Base-by-base conservation (phyloP, 257 asterid species). In the Primulina tabacum region DNA sequence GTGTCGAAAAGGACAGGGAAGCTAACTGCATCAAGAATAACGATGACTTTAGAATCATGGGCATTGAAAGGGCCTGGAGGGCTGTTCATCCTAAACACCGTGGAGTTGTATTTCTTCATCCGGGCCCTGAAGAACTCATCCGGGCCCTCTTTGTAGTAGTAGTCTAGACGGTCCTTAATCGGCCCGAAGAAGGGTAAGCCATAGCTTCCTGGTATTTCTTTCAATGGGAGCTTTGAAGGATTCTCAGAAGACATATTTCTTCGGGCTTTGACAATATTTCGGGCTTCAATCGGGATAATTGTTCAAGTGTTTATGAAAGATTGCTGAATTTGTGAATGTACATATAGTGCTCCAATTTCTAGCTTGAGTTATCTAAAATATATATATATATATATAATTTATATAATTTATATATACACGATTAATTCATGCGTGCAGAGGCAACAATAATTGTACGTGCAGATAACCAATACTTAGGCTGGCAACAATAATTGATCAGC, bases 11-110 rank as follows among this genome's bases (percentile, higher is more conserved):
- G 81, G 14, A 67, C 30, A 0, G 76, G 81, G 50, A 82, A 82
- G 68, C 81, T 78, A 34, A 61, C 66, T 62, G 53, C 75, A 59
- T 75, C 79, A n/a, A 75, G 79, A 17, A 75, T 64, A 37, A 64
- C 81, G 0, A 86, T 28, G 4, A 84, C 92, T 38, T 64, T 80
- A 0, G 92, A 57, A 18, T 84, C 21, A 0, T 60, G n/a, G 34
- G 88, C 80, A 35, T 75, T 71, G 73, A 84, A 86, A 7, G 92
- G 89, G 18, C 89, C 92, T 0, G 89, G 92, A 8, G 88, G 88
- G 80, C 72, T 76, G 62, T 86, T 84, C 43, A 68, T 64, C 34
- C 85, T 58, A 57, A 80, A 84, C 6, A 86, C 83, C 0, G 89
- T 84, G 34, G 92, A 86, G 26, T 78, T 75, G 72, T 86, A 65